Evolutionary conservation across 495 filamentous ascomycete species (phyloP), one percentile per base, ranked within the genome.

Genomic region (Aspergillus egyptiacus): DNA sequence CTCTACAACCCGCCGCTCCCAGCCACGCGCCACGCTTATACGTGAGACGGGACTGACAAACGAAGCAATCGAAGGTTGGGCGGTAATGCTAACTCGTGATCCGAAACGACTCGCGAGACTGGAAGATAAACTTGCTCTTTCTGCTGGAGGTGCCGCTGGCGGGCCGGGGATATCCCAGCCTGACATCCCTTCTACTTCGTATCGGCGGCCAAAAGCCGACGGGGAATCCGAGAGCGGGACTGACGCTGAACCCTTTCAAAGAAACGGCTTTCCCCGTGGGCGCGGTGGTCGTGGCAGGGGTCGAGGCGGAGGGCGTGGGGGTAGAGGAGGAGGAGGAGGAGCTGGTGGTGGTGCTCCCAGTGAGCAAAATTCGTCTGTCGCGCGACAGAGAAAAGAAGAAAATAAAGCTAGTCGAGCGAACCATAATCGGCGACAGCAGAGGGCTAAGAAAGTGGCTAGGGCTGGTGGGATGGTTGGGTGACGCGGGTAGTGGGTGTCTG

Each of bases 11-110:
- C 74, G 90, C 43, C 71, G 85, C 48, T 72, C 83, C 0, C 69
- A 76, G 28, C 66, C 76, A 2, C 69, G 93, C 42, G 65, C 58
- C 5, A 68, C 70, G n/a, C 65, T 98, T 32, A 87, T 82, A 56
- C 74, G 74, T 13, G 83, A 87, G 54, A 95, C 88, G 9, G 85
- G 82, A 7, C 86, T 94, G 86, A 93, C 87, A 1, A 91, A 98
- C 54, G 93, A 98, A 62, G 84, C 82, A 6, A 86, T 98, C 34
- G 93, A 98, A 63, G 93, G 93, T 11, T 98, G 90, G 89, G 87
- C 76, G 2, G 65, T 95, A 19, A 95, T 97, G 88, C 60, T 95
- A 2, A 60, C 63, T 6, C 71, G 91, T 20, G 84, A 94, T 56
- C 77, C 82, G n/a, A 73, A 75, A 52, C 72, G 82, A 37, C 63